phyloP scores from a whole-genome alignment of 257 asterid genomes.

The Mitragyna speciosa region DNA sequence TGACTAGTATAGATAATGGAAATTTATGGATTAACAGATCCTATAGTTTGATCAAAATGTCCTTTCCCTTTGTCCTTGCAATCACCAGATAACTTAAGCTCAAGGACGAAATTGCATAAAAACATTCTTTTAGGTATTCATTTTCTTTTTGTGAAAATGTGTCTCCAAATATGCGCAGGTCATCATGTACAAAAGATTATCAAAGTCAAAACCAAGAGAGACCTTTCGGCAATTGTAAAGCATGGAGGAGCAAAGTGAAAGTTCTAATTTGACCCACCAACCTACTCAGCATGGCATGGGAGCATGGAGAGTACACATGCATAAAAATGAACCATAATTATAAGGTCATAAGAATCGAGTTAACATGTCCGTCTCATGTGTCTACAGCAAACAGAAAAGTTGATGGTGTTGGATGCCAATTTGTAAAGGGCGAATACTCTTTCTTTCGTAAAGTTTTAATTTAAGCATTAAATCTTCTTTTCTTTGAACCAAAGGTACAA shows the following conservation, averaged over 20 bases:
- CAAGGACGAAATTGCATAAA: no score
- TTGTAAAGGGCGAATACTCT: constrained; percentile 52
- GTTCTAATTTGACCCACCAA: constrained; percentile 2
- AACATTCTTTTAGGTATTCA: no score
- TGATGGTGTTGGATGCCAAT: constrained; percentile 26
- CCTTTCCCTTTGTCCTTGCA: no score
- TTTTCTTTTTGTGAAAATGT: not conserved
- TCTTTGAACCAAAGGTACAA: not conserved
- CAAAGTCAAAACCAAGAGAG: constrained; percentile 9
- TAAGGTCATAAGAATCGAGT: constrained; percentile 6
- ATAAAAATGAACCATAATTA: constrained; percentile 11
- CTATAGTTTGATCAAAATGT: no score
- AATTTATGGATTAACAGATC: no score
- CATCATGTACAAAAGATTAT: constrained; percentile 20
- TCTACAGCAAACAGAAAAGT: constrained; percentile 29
- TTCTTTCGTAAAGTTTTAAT: constrained; percentile 41
- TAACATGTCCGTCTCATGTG: not conserved
- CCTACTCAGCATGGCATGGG: constrained; percentile 17
- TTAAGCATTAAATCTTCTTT: constrained; percentile 29
- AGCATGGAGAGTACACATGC: not conserved
- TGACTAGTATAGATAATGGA: no score
- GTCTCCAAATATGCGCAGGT: constrained; percentile 13
- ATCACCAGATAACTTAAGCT: no score
- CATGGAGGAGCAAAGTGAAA: not conserved
- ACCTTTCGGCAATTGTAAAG: not conserved